A percentile compares a stretch with the other conserved stretches of the same genome.
phyloP scores from a whole-genome alignment of 139 green algal genomes.

The Chlorella sp. region DNA sequence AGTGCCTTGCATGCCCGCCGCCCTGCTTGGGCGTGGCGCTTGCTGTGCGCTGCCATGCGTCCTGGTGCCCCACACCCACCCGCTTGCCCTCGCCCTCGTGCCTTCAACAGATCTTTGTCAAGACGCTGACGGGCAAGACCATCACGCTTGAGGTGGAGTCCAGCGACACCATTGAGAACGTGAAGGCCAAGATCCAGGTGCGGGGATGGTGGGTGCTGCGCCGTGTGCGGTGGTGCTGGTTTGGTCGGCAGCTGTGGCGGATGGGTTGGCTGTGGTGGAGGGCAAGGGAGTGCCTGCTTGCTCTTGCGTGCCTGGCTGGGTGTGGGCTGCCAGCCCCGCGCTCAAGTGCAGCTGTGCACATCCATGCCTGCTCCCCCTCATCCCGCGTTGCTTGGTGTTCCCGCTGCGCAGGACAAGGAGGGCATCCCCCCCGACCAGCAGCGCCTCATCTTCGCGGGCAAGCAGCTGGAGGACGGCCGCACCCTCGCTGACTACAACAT shows the following conservation, averaged over 20 bases:
- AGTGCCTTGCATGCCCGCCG: too few species aligned
- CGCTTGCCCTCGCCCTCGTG: too few species aligned
- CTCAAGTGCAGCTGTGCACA: neutral
- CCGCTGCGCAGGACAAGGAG: neutral
- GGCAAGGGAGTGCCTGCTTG: too few species aligned
- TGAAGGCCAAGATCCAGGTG: slow-evolving; percentile 91
- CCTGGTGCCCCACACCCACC: too few species aligned
- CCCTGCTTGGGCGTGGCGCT: too few species aligned
- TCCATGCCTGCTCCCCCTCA: neutral
- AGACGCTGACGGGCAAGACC: slow-evolving; percentile 91
- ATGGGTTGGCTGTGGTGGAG: too few species aligned
- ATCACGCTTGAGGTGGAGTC: slow-evolving; percentile 94
- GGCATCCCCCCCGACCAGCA: slow-evolving; percentile 97
- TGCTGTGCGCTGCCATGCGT: too few species aligned
- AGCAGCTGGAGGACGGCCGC: slow-evolving; percentile 97
- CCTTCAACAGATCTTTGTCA: slow-evolving; percentile 87
- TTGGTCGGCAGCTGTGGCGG: too few species aligned
- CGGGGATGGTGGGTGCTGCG: neutral
- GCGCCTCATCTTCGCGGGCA: slow-evolving; percentile 97
- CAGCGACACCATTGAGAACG: slow-evolving; percentile 89
- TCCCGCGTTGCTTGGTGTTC: neutral
- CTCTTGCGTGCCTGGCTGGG: too few species aligned
- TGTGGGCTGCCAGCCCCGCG: too few species aligned
- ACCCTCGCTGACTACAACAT: slow-evolving; percentile 97
- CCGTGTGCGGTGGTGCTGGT: too few species aligned